A percentile compares a stretch with the other conserved stretches of the same genome.
Evolutionary conservation across 2,329 filamentous ascomycete species (phyloP).

Genomic region (Sclerotinia glacialis): DNA sequence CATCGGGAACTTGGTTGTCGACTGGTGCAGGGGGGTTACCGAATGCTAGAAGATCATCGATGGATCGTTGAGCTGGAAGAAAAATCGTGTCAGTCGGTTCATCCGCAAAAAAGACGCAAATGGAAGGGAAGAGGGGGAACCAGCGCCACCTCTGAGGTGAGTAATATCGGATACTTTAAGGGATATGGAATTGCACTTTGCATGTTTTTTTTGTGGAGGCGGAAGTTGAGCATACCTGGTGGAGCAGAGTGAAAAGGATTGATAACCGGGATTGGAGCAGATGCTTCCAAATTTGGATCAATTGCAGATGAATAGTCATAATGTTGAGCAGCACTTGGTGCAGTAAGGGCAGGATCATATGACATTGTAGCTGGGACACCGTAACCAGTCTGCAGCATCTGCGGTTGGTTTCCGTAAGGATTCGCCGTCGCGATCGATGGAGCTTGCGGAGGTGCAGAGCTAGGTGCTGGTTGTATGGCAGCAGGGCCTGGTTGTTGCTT

Average conservation of each 20-base stretch:
- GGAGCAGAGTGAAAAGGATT: constrained; percentile 30
- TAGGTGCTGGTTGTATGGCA: constrained; percentile 68
- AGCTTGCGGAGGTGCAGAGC: constrained; percentile 39
- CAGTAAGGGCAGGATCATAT: constrained; percentile 36
- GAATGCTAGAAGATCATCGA: constrained; percentile 67
- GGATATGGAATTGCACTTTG: constrained; percentile 41
- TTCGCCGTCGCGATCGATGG: constrained; percentile 39
- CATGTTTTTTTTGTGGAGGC: constrained; percentile 37
- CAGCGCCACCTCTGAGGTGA: constrained; percentile 52
- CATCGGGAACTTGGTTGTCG: constrained; percentile 47
- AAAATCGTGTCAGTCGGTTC: constrained; percentile 46
- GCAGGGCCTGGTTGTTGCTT: constrained; percentile 66
- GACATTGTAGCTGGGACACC: constrained; percentile 10
- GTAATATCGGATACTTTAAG: constrained; percentile 42
- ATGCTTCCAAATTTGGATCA: constrained; percentile 49
- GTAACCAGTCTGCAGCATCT: constrained; percentile 43
- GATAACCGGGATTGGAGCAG: constrained; percentile 36
- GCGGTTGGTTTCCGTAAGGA: constrained; percentile 48
- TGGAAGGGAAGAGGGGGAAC: constrained; percentile 41
- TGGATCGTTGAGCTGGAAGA: constrained; percentile 60
- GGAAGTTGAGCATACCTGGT: constrained; percentile 37
- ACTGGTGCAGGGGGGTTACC: constrained; percentile 58
- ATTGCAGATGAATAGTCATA: constrained; percentile 51
- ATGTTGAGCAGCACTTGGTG: constrained; percentile 45
- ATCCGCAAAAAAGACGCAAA: constrained; percentile 36